phyloP scores from a whole-genome alignment of 345 rosid genomes.

The Zanthoxylum bungeanum region DNA sequence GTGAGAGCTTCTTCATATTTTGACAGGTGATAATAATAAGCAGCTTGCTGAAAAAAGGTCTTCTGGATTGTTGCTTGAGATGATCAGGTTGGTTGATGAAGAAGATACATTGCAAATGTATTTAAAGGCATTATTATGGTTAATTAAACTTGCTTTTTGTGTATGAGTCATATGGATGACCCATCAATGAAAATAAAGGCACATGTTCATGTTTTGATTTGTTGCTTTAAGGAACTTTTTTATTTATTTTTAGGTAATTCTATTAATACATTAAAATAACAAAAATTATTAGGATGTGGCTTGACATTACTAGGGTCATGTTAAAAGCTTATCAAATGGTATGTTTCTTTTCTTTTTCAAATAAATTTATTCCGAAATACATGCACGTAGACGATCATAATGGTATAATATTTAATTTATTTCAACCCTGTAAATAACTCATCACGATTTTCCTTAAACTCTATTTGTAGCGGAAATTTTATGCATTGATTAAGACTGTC shows the following conservation, averaged over 20 bases:
- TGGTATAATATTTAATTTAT: not conserved
- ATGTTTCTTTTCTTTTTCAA: too few species aligned
- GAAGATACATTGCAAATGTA: not conserved
- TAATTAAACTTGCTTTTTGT: not conserved
- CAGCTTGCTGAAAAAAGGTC: not conserved
- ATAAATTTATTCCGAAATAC: not conserved
- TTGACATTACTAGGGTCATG: not conserved
- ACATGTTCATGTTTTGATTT: not conserved
- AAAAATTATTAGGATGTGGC: not conserved
- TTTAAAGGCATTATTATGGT: conserved; percentile 6
- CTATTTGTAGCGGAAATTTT: too few species aligned
- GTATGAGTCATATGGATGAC: conserved; percentile 6
- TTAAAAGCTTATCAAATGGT: not conserved
- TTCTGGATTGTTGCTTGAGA: not conserved
- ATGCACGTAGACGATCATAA: not conserved
- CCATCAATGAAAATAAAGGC: not conserved
- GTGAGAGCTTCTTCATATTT: conserved; percentile 28
- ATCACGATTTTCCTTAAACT: too few species aligned
- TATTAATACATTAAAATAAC: not conserved
- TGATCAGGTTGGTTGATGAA: not conserved
- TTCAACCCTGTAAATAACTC: too few species aligned
- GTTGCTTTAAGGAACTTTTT: not conserved
- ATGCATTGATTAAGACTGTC: too few species aligned
- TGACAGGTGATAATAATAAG: not conserved
- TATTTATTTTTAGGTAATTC: not conserved